Percentiles rank a stretch among this genome's conserved stretches.
These are phyloP conservation scores for Camillea tinctor DNA, from an alignment of 2,329 filamentous ascomycete genomes.

Conservation along the genomic window DNA sequence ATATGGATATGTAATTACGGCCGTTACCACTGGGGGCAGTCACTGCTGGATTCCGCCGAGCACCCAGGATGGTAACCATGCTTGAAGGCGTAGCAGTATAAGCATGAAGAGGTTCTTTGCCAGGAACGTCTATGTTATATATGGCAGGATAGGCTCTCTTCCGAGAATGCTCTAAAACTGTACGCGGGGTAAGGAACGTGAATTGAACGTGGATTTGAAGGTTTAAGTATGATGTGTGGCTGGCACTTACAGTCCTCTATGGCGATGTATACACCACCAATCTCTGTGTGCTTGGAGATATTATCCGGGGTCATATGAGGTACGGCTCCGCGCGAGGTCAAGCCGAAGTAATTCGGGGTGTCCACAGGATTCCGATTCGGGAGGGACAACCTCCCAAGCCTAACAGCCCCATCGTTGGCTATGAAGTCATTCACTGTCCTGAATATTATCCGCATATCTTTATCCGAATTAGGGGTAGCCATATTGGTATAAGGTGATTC, in stretches of 20 bases:
- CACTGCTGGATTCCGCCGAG: conserved; percentile 76
- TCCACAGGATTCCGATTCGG: conserved; percentile 63
- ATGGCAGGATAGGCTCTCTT: conserved; percentile 47
- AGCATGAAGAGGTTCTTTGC: conserved; percentile 61
- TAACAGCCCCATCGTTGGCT: conserved; percentile 47
- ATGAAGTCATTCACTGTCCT: conserved; percentile 44
- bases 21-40: conserved; percentile 69
- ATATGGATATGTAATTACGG: conserved; percentile 68
- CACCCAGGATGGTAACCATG: conserved; percentile 68
- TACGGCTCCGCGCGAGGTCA: conserved; percentile 79
- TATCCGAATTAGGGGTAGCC: conserved; percentile 8
- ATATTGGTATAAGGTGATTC: conserved; percentile 6
- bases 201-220: conserved; percentile 1
- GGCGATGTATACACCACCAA: conserved; percentile 74
- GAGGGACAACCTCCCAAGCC: conserved; percentile 67
- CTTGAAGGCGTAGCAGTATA: conserved; percentile 73
- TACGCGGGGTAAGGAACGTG: conserved; percentile 1
- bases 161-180: conserved; percentile 53
- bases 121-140: conserved; percentile 38
- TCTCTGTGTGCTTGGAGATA: conserved; percentile 60
- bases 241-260: conserved; percentile 82
- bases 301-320: conserved; percentile 90
- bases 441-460: conserved; percentile 39
- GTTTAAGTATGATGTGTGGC: neutral
- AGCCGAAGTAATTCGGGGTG: conserved; percentile 79